Evolutionary conservation across 345 rosid genomes (phyloP).

Genomic region (Salix suchowensis): DNA sequence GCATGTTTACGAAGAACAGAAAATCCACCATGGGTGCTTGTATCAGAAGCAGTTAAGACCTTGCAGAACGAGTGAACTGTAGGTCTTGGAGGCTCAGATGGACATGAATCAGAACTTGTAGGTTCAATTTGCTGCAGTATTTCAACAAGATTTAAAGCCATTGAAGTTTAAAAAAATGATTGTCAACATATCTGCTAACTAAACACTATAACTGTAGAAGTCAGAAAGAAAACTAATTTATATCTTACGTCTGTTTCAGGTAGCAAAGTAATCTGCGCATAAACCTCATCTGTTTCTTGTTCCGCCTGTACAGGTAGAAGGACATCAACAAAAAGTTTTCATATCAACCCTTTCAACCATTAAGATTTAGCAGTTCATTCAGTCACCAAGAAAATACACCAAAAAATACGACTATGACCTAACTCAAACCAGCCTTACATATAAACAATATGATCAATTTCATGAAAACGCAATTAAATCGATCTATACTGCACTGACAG

Average conservation of each 20-base stretch:
- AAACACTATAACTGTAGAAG: neutral
- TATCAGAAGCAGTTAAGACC: conserved; percentile 90
- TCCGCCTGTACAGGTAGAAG: conserved; percentile 57
- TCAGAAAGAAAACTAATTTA: neutral
- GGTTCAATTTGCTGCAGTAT: conserved; percentile 54
- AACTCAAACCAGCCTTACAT: neutral
- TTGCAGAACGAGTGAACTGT: conserved; percentile 76
- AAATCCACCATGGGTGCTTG: conserved; percentile 98
- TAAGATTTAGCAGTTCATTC: neutral
- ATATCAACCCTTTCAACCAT: neutral
- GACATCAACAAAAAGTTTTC: neutral
- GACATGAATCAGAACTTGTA: conserved; percentile 44
- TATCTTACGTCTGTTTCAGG: conserved; percentile 62
- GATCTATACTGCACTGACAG: neutral
- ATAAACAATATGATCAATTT: neutral
- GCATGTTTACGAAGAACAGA: conserved; percentile 92
- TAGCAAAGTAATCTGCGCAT: conserved; percentile 82
- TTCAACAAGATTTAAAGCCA: neutral
- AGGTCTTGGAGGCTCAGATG: conserved; percentile 43
- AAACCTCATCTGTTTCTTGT: conserved; percentile 94
- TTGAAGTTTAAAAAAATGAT: neutral
- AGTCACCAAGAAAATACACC: neutral
- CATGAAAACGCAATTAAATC: neutral
- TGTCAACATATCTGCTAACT: neutral
- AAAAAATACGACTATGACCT: neutral